These are phyloP conservation scores for Colletotrichum karsti DNA, from an alignment of 2,329 filamentous ascomycete species.

Conservation along the genomic window DNA sequence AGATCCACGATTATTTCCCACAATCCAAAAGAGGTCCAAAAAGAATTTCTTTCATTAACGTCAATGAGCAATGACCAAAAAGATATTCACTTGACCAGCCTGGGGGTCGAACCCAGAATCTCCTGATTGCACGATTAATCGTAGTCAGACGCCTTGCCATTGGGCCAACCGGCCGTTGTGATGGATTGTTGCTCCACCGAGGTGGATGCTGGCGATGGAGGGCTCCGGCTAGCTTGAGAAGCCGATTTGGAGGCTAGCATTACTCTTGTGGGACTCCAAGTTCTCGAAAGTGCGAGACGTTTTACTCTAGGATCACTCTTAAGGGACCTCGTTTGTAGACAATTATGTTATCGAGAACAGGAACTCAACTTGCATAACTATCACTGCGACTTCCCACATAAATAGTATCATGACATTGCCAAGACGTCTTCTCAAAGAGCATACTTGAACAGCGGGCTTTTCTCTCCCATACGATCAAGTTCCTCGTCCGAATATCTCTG, in stretches of 20 bases:
- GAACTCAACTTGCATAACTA: no score
- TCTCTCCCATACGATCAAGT: conserved; percentile 40
- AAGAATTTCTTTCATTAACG: background rate
- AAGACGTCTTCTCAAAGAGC: conserved; percentile 26
- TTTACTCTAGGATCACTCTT: no score
- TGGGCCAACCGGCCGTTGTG: conserved; percentile 38
- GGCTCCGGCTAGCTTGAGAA: background rate
- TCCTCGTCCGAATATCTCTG: conserved; percentile 37
- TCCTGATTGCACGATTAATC: conserved; percentile 30
- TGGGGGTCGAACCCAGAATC: conserved; percentile 29
- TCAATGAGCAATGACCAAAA: background rate
- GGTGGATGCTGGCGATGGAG: background rate
- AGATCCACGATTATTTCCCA: no score
- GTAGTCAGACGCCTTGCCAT: conserved; percentile 54
- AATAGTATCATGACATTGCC: no score
- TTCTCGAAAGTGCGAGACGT: background rate
- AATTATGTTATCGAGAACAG: no score
- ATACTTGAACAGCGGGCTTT: conserved; percentile 41
- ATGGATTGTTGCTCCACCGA: background rate
- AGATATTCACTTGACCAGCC: conserved; percentile 10
- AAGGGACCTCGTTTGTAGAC: no score
- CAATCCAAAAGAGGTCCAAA: background rate
- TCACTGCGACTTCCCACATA: no score
- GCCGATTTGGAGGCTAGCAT: background rate
- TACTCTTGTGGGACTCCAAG: background rate